Conservation (phyloP, 129 eudicot genomes). For the Saussurea involucrata region DNA sequence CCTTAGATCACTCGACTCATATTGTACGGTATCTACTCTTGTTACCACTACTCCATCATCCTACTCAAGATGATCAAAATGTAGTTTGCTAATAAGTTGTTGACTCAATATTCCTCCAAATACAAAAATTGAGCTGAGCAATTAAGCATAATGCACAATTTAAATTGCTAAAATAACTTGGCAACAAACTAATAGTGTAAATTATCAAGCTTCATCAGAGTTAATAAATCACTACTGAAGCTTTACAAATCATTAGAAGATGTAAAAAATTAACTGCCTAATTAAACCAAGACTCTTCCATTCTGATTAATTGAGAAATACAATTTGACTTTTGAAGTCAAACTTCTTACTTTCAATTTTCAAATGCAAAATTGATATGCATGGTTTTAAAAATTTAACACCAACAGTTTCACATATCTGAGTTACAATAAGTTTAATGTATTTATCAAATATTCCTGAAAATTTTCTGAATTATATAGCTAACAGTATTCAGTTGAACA, state of each 20-base stretch:
- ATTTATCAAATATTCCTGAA: not conserved
- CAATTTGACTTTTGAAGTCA: conserved; percentile 12
- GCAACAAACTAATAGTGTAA: not conserved
- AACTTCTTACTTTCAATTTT: not conserved
- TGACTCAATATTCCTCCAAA: not conserved
- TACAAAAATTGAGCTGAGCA: not conserved
- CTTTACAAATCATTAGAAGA: not conserved
- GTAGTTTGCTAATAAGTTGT: not conserved
- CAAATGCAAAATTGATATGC: not conserved
- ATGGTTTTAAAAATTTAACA: not conserved
- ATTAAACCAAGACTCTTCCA: not conserved
- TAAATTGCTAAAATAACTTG: not conserved
- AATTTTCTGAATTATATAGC: not conserved
- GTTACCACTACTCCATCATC: conserved; percentile 49
- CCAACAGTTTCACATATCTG: not conserved
- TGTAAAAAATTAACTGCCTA: not conserved
- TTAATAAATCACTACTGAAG: not conserved
- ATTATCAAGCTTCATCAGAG: conserved; percentile 1
- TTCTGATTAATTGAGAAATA: not conserved
- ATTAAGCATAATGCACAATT: not conserved
- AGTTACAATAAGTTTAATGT: not conserved
- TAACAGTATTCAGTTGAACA: not conserved
- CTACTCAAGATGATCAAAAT: conserved; percentile 20
- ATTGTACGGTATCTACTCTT: conserved; percentile 32
- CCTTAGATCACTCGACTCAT: conserved; percentile 36